Conservation (phyloP, 805 yeast genomes). For the Myxozyma neotropica region DNA sequence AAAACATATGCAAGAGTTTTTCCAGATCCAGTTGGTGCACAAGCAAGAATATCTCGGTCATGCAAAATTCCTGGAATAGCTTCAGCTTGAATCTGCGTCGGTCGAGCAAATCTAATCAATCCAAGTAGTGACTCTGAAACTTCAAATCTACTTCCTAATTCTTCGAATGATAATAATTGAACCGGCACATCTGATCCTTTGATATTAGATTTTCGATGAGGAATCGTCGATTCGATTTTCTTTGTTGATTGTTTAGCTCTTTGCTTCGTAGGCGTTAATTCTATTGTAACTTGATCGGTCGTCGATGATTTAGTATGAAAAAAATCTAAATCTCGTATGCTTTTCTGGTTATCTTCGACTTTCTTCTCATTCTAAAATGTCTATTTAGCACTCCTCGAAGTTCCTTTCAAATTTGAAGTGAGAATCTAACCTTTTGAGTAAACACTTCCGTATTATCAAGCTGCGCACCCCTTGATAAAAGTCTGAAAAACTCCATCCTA, state of each 20-base stretch:
- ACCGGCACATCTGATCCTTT: slow-evolving; percentile 85
- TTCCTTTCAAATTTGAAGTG: no score
- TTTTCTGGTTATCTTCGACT: slow-evolving; percentile 45
- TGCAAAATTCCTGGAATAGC: slow-evolving; percentile 74
- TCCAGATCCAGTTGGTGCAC: slow-evolving; percentile 99
- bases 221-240: slow-evolving; percentile 41
- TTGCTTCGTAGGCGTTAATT: slow-evolving; percentile 26
- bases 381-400: no score
- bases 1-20: slow-evolving; percentile 88
- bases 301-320: slow-evolving; percentile 53
- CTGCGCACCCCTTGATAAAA: slow-evolving; percentile 83
- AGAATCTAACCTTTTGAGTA: slow-evolving; percentile 7
- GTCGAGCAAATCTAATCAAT: slow-evolving; percentile 72
- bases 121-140: slow-evolving; percentile 59
- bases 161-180: slow-evolving; percentile 88
- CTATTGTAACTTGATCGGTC: slow-evolving; percentile 41
- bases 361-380: slow-evolving; percentile 45
- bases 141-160: slow-evolving; percentile 67
- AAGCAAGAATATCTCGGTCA: slow-evolving; percentile 78
- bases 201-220: slow-evolving; percentile 65
- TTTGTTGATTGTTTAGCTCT: slow-evolving; percentile 20
- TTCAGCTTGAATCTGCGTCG: slow-evolving; percentile 93
- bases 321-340: slow-evolving; percentile 79
- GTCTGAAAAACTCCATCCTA: slow-evolving; percentile 85
- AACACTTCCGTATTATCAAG: slow-evolving; percentile 51